A percentile compares a stretch with the other conserved stretches of the same genome.
Conservation (phyloP, 208 protist species). For the Wallacemonas sp. region DNA sequence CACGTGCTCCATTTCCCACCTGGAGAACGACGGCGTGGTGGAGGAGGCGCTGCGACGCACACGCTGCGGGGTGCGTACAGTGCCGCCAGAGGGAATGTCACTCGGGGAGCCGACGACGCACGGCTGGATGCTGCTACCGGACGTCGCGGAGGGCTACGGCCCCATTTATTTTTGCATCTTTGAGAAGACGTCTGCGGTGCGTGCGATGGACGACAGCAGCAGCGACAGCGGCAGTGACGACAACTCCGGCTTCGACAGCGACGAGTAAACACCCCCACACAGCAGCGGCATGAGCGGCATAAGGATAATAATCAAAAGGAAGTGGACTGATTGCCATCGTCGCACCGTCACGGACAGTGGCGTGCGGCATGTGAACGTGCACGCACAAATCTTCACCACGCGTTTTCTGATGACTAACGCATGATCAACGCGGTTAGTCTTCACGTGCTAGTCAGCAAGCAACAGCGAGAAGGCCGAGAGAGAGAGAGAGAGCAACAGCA, state of each 20-base stretch:
- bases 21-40: constrained; percentile 90
- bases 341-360: no score
- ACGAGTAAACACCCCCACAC: no score
- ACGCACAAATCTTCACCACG: no score
- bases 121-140: constrained; percentile 75
- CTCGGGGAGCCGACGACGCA: constrained; percentile 64
- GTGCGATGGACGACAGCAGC: constrained; percentile 21
- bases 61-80: constrained; percentile 52
- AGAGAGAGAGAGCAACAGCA: no score
- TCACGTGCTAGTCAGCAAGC: no score
- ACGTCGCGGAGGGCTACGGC: constrained; percentile 52
- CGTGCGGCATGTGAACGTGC: no score
- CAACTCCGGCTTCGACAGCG: no score
- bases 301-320: constrained; percentile 1
- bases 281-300: no score
- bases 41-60: constrained; percentile 53
- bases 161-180: constrained; percentile 76
- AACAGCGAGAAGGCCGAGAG: no score
- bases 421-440: no score
- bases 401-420: no score
- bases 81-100: constrained; percentile 11
- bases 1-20: constrained; percentile 86
- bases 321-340: no score
- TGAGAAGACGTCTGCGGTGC: constrained; percentile 43
- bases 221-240: constrained; percentile 18